Percentiles rank a stretch among this genome's conserved stretches.
Evolutionary conservation across 2,329 filamentous ascomycete genomes (phyloP).

Genomic region (Neoscytalidium dimidiatum): DNA sequence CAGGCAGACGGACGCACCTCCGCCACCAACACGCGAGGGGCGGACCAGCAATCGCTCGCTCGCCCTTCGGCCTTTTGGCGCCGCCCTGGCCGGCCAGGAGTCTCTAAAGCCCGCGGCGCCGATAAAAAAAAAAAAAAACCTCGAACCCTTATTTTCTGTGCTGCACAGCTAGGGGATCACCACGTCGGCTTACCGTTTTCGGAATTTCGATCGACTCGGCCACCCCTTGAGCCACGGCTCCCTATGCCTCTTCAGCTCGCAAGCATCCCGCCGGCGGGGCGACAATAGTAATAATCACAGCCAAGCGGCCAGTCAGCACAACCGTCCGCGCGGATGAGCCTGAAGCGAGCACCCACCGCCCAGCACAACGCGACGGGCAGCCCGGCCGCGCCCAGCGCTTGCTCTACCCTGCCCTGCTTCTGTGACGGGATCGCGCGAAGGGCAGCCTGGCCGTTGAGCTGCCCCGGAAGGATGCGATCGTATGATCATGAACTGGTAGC

Average conservation of each 20-base stretch:
- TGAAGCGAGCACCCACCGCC: no score
- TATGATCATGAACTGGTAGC: neutral
- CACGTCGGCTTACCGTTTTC: conserved; percentile 9
- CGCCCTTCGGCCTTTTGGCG: neutral
- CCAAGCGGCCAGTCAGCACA: no score
- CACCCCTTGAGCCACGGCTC: neutral
- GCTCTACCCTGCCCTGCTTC: neutral
- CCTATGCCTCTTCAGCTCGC: neutral
- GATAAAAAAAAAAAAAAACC: no score
- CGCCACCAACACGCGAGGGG: neutral
- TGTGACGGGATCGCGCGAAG: neutral
- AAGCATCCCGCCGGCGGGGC: neutral
- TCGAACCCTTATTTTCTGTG: conserved; percentile 4
- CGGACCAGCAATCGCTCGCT: neutral
- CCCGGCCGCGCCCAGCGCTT: neutral
- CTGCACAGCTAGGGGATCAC: neutral
- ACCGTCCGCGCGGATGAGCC: no score
- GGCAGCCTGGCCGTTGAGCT: neutral
- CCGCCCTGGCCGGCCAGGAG: neutral
- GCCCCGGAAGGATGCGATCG: neutral
- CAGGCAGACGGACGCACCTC: neutral
- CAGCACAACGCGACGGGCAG: no score
- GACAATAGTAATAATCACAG: no score
- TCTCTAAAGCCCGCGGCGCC: neutral
- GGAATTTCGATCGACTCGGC: conserved; percentile 18